phyloP scores from a whole-genome alignment of 2,329 filamentous ascomycete genomes.

The Hymenoscyphus fructigenus region DNA sequence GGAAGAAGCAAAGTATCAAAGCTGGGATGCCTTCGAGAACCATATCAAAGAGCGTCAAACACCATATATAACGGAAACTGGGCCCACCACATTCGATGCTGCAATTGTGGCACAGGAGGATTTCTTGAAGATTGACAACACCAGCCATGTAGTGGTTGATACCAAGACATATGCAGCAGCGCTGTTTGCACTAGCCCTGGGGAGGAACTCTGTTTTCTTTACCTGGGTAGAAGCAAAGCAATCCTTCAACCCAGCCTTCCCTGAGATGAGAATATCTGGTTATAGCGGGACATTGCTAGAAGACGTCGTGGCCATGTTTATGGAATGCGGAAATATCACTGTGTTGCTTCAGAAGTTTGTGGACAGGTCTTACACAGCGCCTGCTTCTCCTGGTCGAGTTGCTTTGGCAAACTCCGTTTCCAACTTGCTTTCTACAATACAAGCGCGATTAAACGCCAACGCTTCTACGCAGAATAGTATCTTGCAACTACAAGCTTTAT shows the following conservation, averaged over 20 bases:
- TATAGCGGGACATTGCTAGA: conserved; percentile 52
- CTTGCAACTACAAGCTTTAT: conserved; percentile 36
- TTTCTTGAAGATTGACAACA: conserved; percentile 41
- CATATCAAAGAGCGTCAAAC: conserved; percentile 43
- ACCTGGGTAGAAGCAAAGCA: conserved; percentile 52
- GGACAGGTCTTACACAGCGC: conserved; percentile 31
- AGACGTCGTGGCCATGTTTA: conserved; percentile 40
- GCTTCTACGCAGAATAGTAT: conserved; percentile 31
- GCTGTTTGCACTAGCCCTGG: conserved; percentile 65
- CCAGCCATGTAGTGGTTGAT: conserved; percentile 46
- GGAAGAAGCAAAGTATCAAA: conserved; percentile 47
- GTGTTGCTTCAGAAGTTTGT: conserved; percentile 34
- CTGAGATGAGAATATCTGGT: conserved; percentile 50
- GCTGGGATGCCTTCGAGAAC: conserved; percentile 67
- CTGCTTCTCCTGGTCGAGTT: conserved; percentile 32
- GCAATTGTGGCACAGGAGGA: conserved; percentile 47
- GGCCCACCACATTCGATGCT: conserved; percentile 64
- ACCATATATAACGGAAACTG: conserved; percentile 67
- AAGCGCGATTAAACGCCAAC: conserved; percentile 32
- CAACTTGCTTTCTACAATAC: conserved; percentile 37
- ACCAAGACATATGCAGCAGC: conserved; percentile 52
- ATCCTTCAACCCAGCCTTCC: conserved; percentile 51
- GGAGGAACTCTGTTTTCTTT: conserved; percentile 72
- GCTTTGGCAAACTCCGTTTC: conserved; percentile 40
- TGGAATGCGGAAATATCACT: conserved; percentile 38